Evolutionary conservation across 331 rosid species (phyloP), one percentile per base, ranked within the genome.

Genomic region (Ulmus americana): DNA sequence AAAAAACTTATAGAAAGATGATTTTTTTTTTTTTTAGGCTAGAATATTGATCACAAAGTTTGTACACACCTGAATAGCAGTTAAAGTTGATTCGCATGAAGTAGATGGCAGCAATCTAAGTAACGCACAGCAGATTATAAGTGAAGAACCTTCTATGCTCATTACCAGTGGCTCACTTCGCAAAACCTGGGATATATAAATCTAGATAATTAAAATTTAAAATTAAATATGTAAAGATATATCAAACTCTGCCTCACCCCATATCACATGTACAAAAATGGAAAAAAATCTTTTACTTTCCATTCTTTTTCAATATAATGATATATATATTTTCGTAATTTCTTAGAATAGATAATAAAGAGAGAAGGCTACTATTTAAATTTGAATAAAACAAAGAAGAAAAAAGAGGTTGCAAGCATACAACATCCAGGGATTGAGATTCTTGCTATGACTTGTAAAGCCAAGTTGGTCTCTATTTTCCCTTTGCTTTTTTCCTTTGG

Each of bases 61-160:
- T 40, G 45, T 15, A 69, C 70, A 65, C 76, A 84, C 97, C 95
- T 91, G 83, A 67, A 88, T 84, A 68, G 76, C 77, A 68, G 72
- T 77, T 73, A 79, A 77, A 73, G 79, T 85, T 38, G 84, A 70
- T 64, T 74, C 67, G 59, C 85, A 83, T 55, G 89, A 76, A 61
- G 83, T 75, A 11, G 95, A 83, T 59, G 77, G 86, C 8, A 72
- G 73, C 67, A 82, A 79, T 78, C 73, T 80, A 70, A 64, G 75
- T 43, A 88, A 72, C 65, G 74, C 67, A 78, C 62, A 77, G 70
- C 91, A 91, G 50, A 88, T 79, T 58, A 76, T 79, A 8, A 83
- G 83, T n/a, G 86, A 79, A 47, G 75, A 78, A 63, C 64, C 68
- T 74, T 72, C 86, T 35, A 91, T 72, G 72, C 82, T 83, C 75